Conservation (phyloP, 495 filamentous ascomycete species). For the Neurospora sp. region DNA sequence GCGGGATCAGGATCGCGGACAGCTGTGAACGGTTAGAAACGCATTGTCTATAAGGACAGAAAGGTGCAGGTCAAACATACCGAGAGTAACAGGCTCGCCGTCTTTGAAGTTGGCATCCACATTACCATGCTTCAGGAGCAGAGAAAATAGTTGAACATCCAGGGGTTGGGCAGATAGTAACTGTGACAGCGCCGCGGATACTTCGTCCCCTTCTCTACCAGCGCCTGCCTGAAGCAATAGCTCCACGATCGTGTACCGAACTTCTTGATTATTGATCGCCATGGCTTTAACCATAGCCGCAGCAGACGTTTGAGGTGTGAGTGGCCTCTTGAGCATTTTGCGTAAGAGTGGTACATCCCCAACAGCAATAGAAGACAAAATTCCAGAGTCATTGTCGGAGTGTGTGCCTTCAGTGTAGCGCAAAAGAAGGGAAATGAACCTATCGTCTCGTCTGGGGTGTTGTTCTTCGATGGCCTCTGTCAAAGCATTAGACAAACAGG, state of each 20-base stretch:
- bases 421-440: conserved; percentile 33
- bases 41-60: neutral
- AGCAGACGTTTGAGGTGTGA: conserved; percentile 25
- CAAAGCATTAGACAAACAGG: conserved; percentile 27
- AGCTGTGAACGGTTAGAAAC: conserved; percentile 16
- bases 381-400: conserved; percentile 32
- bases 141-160: conserved; percentile 27
- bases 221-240: conserved; percentile 31
- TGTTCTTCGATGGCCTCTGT: conserved; percentile 34
- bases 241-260: conserved; percentile 28
- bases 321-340: conserved; percentile 27
- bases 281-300: conserved; percentile 30
- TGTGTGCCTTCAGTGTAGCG: conserved; percentile 34
- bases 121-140: conserved; percentile 31
- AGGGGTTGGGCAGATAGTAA: conserved; percentile 22
- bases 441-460: conserved; percentile 29
- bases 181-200: conserved; percentile 26
- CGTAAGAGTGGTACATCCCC: conserved; percentile 27
- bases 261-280: conserved; percentile 17
- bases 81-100: conserved; percentile 21
- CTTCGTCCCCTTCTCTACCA: conserved; percentile 20
- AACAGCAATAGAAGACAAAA: conserved; percentile 30
- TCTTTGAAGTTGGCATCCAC: conserved; percentile 35
- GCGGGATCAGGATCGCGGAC: conserved; percentile 23
- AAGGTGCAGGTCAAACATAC: conserved; percentile 5